Percentiles rank a stretch among this genome's conserved stretches.
Conservation (phyloP, 2,329 filamentous ascomycete genomes). For the Epichloe aotearoae region DNA sequence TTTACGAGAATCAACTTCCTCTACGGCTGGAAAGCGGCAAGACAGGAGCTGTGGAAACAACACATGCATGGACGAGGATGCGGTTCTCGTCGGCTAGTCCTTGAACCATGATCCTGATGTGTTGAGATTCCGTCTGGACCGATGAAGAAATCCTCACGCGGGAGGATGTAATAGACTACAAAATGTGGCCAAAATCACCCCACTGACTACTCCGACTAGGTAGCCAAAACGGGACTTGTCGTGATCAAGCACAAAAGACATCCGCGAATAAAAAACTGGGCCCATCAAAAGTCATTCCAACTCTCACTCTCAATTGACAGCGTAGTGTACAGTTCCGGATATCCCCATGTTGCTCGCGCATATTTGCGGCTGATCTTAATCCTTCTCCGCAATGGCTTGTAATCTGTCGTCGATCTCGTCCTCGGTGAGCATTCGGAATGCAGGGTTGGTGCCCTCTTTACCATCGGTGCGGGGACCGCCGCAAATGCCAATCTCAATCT, state of each 20-base stretch:
- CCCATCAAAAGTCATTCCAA: neutral
- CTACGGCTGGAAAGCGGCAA: no score
- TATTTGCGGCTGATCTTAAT: conserved; percentile 39
- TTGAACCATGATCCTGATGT: no score
- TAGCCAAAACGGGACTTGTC: neutral
- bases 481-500: conserved; percentile 95
- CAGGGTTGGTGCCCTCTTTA: conserved; percentile 63
- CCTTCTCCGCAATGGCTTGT: conserved; percentile 97
- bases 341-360: neutral
- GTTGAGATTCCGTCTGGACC: neutral
- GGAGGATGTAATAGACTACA: neutral
- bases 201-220: neutral
- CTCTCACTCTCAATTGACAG: conserved; percentile 1
- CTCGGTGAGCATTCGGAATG: conserved; percentile 82
- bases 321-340: neutral
- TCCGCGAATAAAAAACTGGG: neutral
- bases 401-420: conserved; percentile 97
- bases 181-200: neutral
- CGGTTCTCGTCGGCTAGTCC: no score
- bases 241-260: no score
- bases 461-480: conserved; percentile 76
- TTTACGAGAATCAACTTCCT: no score
- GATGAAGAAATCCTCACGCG: neutral
- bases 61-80: no score
- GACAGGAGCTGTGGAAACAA: no score